Base-by-base conservation (phyloP, 2,329 filamentous ascomycete species). In the Aureobasidium sp. region DNA sequence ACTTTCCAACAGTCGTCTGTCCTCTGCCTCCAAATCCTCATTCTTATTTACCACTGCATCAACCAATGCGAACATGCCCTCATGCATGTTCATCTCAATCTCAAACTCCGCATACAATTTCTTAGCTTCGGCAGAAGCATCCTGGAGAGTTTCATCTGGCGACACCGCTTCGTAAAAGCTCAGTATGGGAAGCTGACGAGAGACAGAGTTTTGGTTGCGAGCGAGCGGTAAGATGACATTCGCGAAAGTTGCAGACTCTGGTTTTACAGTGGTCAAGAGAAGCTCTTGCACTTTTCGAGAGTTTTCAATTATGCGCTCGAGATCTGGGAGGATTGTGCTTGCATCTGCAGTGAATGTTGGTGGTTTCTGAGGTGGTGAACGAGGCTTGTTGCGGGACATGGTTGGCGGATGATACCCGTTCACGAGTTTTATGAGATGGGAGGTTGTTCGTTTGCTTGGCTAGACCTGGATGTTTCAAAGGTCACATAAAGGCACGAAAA, bases 31-130 rank as follows among this genome's bases (percentile, higher is more conserved):
- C 29, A 91, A 77, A 42, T 78, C 79, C 64, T 81, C 77, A 52
- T 81, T 77, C 67, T 82, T 81, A 68, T 80, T 76, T 12, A 27
- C 50, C 2, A 74, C 76, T 7, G 76, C 75, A 65, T 84, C 81
- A 17, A 82, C 78, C 57, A 82, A 78, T 65, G 81, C 71, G 78
- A 89, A 93, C 63, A 92, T 82, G 67, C 94, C 90, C 75, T 93
- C 88, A 57, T 90, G 83, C 88, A 92, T 92, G 68, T 81, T 83
- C 60, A 85, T 84, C 75, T 94, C 90, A 66, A 93, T 92, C 60
- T 79, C 76, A 69, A 90, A 91, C 66, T 92, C 87, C 63, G 80
- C 78, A 67, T 80, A 74, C 67, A 77, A 67, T 73, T 80, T 77
- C 68, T 80, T 77, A 3, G 78, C 78, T 64, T 79, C 77, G 45